Percentiles rank a stretch among this genome's conserved stretches.
Conservation (phyloP, 306 rosid species). For the Fragaria nilgerrensis region DNA sequence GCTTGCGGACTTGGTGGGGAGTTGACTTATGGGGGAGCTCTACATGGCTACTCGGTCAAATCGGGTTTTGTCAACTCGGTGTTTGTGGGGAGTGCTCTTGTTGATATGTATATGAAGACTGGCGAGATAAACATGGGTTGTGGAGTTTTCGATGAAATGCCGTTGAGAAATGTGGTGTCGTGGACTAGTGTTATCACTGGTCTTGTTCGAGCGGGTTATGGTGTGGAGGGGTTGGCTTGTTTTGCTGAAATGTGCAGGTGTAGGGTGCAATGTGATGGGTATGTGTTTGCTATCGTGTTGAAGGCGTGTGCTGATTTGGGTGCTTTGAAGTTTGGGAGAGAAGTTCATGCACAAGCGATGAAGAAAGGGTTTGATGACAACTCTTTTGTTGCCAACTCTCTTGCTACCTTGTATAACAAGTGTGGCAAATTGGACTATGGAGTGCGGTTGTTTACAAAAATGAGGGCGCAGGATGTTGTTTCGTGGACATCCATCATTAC, state of each 20-base stretch:
- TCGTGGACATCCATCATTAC: conserved; percentile 74
- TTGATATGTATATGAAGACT: conserved; percentile 71
- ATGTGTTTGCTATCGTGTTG: conserved; percentile 61
- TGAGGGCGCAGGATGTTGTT: conserved; percentile 64
- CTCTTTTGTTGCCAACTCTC: conserved; percentile 61
- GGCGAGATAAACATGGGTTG: conserved; percentile 54
- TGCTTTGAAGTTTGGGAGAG: conserved; percentile 55
- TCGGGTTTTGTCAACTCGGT: conserved; percentile 57
- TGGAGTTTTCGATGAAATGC: conserved; percentile 52
- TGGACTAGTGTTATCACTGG: conserved; percentile 73
- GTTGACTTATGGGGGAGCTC: conserved; percentile 37
- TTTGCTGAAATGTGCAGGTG: conserved; percentile 74
- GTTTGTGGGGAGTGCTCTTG: conserved; percentile 66
- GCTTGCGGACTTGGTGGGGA: conserved; percentile 56
- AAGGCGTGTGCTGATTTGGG: conserved; percentile 73
- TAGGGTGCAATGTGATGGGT: conserved; percentile 55
- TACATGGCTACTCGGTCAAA: conserved; percentile 65
- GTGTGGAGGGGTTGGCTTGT: conserved; percentile 47
- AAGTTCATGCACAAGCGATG: conserved; percentile 57
- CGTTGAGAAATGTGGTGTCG: conserved; percentile 54
- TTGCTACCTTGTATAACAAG: conserved; percentile 70
- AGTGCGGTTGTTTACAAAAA: conserved; percentile 50
- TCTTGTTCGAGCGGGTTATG: conserved; percentile 64
- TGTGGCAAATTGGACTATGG: conserved; percentile 67
- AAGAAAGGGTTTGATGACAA: conserved; percentile 62